phyloP scores from a whole-genome alignment of 345 rosid species.

The Mangifera indica region DNA sequence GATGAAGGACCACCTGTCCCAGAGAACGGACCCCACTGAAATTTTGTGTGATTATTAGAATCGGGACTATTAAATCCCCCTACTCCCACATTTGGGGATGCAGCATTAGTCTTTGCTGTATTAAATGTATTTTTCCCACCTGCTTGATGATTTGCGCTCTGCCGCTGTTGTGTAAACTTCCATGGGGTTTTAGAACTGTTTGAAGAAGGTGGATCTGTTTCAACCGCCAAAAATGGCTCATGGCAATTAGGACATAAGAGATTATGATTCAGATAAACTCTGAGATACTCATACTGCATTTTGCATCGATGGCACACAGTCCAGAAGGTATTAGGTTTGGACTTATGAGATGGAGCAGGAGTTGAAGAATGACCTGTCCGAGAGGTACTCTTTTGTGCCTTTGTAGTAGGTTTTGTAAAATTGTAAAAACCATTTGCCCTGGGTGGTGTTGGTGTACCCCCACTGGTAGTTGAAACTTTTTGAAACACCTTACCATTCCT shows the following conservation, averaged over 20 bases:
- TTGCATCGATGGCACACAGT: slow-evolving; percentile 63
- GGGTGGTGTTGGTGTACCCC: slow-evolving; percentile 31
- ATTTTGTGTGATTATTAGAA: slow-evolving; percentile 35
- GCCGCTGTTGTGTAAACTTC: slow-evolving; percentile 43
- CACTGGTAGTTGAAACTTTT: slow-evolving; percentile 40
- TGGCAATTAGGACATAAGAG: slow-evolving; percentile 64
- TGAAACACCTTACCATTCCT: slow-evolving; percentile 35
- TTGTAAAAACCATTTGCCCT: slow-evolving; percentile 41
- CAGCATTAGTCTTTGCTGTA: slow-evolving; percentile 25
- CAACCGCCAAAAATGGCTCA: slow-evolving; percentile 53
- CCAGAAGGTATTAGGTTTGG: slow-evolving; percentile 57
- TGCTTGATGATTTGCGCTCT: slow-evolving; percentile 38
- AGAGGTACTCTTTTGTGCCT: slow-evolving; percentile 36
- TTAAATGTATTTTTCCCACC: slow-evolving; percentile 30
- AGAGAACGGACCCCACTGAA: slow-evolving; percentile 55
- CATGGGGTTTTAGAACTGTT: slow-evolving; percentile 30
- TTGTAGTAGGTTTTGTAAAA: slow-evolving; percentile 38
- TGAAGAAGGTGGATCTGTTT: slow-evolving; percentile 54
- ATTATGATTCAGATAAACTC: slow-evolving; percentile 53
- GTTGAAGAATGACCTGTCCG: slow-evolving; percentile 34
- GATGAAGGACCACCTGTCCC: slow-evolving; percentile 39
- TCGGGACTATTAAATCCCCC: slow-evolving; percentile 30
- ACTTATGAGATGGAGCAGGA: slow-evolving; percentile 28
- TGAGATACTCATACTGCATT: slow-evolving; percentile 59
- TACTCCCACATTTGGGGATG: slow-evolving; percentile 24